Conservation (phyloP, 306 rosid genomes). For the Quercus wislizeni region DNA sequence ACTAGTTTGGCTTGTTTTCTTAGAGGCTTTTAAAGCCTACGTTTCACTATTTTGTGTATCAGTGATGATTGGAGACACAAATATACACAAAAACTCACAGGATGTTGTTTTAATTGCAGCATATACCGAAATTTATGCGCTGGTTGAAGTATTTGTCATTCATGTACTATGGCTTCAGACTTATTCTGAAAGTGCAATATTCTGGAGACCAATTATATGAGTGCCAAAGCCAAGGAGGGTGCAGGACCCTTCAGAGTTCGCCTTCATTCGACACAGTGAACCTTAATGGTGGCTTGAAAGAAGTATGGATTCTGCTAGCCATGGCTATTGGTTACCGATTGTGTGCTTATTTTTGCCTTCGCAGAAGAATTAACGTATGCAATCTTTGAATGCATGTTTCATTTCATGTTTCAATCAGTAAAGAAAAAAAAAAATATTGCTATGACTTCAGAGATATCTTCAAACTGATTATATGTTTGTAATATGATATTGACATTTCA, state of each 20-base stretch:
- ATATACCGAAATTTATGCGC: conserved; percentile 76
- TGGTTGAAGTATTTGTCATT: conserved; percentile 90
- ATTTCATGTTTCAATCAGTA: not conserved
- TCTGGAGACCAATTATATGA: conserved; percentile 76
- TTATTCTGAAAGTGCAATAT: conserved; percentile 84
- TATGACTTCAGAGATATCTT: conserved; percentile 3
- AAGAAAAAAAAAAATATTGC: not conserved
- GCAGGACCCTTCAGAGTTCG: conserved; percentile 69
- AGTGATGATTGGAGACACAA: not conserved
- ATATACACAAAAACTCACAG: not conserved
- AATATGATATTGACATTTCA: not conserved
- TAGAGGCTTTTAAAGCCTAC: not conserved
- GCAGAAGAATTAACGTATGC: conserved; percentile 43
- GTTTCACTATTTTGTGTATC: too few relatives aligned
- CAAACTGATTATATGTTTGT: not conserved
- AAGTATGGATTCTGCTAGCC: conserved; percentile 71
- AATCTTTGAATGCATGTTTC: conserved; percentile 29
- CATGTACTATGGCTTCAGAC: conserved; percentile 86
- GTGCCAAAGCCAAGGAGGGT: conserved; percentile 70
- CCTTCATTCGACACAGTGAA: conserved; percentile 69
- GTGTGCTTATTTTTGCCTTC: conserved; percentile 70
- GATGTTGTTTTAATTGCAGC: conserved; percentile 49
- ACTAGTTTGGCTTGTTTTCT: not conserved
- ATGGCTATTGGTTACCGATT: conserved; percentile 72
- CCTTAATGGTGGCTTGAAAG: conserved; percentile 70